Percentiles rank a stretch among this genome's conserved stretches.
These are phyloP conservation scores for Globisporangium parvum DNA, from an alignment of 352 stramenopile species.

Conservation along the genomic window DNA sequence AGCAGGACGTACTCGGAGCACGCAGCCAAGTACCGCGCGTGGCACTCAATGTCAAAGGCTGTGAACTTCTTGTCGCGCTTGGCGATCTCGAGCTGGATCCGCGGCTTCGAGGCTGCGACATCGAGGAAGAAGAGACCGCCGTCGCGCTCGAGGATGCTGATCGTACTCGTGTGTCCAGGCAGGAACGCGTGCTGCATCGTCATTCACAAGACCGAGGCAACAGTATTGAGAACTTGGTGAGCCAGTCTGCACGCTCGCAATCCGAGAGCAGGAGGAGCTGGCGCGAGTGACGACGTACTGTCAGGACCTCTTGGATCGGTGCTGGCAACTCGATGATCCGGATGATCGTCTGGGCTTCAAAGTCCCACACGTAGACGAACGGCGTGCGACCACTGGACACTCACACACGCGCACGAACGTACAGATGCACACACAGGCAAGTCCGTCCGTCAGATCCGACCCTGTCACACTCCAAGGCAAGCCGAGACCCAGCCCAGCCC, in stretches of 20 bases:
- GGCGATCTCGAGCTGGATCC: constrained; percentile 72
- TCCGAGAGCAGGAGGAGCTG: neutral
- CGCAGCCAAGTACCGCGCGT: constrained; percentile 61
- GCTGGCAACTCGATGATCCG: constrained; percentile 80
- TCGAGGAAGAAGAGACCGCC: constrained; percentile 72
- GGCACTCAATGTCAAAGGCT: constrained; percentile 62
- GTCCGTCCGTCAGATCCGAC: no score
- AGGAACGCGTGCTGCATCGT: constrained; percentile 55
- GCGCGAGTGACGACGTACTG: constrained; percentile 25
- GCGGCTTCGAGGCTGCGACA: constrained; percentile 52
- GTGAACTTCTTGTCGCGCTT: constrained; percentile 44
- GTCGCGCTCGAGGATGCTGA: constrained; percentile 66
- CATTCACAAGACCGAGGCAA: neutral
- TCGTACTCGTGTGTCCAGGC: constrained; percentile 40
- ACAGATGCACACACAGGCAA: neutral
- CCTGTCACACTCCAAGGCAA: neutral
- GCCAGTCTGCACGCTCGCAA: no score
- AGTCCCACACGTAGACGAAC: constrained; percentile 83
- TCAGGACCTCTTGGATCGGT: constrained; percentile 59
- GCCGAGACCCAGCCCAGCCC: no score
- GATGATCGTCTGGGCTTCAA: constrained; percentile 80
- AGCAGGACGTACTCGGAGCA: constrained; percentile 47
- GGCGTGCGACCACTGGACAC: constrained; percentile 46
- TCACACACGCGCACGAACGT: neutral
- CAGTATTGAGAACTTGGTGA: neutral